Evolutionary conservation across 495 filamentous ascomycete species (phyloP).

Genomic region (Polyplosphaeria fusca): DNA sequence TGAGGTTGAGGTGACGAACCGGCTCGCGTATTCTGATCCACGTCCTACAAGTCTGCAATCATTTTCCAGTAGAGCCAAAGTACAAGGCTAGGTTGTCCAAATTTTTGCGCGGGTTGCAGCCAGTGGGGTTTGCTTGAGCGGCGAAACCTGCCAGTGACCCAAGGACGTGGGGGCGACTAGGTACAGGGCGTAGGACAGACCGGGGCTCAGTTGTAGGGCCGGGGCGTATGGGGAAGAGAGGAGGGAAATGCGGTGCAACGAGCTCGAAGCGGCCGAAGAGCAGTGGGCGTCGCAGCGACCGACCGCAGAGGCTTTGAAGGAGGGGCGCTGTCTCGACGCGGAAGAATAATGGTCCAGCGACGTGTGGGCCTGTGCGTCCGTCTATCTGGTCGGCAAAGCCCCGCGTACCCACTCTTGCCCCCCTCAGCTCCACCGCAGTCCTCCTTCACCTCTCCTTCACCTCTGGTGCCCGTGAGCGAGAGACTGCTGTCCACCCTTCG

Average conservation of each 20-base stretch:
- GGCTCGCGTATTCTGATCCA: slow-evolving; percentile 21
- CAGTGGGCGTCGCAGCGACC: background rate
- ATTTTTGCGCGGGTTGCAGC: slow-evolving; percentile 16
- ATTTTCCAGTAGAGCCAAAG: slow-evolving; percentile 16
- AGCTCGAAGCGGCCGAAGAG: slow-evolving; percentile 1
- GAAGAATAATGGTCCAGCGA: background rate
- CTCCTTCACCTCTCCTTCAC: too few species aligned
- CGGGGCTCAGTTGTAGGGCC: background rate
- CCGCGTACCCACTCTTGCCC: background rate
- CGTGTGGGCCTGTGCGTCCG: background rate
- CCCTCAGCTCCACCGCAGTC: background rate
- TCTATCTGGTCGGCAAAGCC: background rate
- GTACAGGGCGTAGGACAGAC: slow-evolving; percentile 23
- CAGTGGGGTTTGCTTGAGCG: slow-evolving; percentile 10
- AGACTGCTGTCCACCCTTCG: background rate
- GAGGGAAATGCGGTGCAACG: slow-evolving; percentile 23
- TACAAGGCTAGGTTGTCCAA: slow-evolving; percentile 6
- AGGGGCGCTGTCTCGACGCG: background rate
- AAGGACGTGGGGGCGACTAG: slow-evolving; percentile 33
- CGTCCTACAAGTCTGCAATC: slow-evolving; percentile 29
- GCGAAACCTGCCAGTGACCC: slow-evolving; percentile 23
- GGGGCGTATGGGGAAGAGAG: slow-evolving; percentile 5
- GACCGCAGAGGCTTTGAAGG: background rate
- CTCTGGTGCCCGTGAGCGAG: too few species aligned
- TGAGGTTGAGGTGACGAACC: slow-evolving; percentile 26